Conservation (phyloP, 441 rosid genomes). For the Arabidopsis lyrata region DNA sequence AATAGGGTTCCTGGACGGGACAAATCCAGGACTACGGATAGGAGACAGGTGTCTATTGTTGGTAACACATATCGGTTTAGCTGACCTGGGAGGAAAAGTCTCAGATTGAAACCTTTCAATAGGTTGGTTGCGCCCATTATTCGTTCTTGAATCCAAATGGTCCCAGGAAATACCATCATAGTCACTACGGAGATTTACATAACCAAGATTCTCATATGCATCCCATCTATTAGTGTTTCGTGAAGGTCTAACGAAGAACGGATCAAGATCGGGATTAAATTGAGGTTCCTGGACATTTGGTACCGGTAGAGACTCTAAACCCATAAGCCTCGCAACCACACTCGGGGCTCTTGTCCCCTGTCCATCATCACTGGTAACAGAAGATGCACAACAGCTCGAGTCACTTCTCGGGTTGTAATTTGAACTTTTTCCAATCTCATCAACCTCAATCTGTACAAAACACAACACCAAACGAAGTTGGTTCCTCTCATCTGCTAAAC, state of each 20-base stretch:
- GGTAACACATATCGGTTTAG: conserved; percentile 66
- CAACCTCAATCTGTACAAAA: conserved; percentile 58
- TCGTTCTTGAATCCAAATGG: conserved; percentile 52
- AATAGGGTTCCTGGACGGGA: conserved; percentile 61
- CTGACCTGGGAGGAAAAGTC: conserved; percentile 74
- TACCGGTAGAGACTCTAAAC: conserved; percentile 82
- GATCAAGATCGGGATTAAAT: conserved; percentile 51
- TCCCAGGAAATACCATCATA: conserved; percentile 50
- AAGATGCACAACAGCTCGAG: conserved; percentile 66
- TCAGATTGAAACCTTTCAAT: conserved; percentile 85
- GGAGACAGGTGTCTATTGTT: conserved; percentile 59
- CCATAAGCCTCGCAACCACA: conserved; percentile 97
- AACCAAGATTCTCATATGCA: conserved; percentile 52
- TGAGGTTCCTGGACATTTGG: conserved; percentile 56
- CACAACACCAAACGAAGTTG: conserved; percentile 8
- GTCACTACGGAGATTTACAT: conserved; percentile 47
- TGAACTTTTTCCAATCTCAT: conserved; percentile 53
- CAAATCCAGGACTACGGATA: conserved; percentile 65
- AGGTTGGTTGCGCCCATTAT: conserved; percentile 54
- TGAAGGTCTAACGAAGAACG: conserved; percentile 49
- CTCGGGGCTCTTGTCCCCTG: conserved; percentile 77
- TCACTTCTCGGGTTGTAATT: conserved; percentile 62
- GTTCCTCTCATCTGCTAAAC: conserved; percentile 22
- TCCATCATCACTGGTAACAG: conserved; percentile 76
- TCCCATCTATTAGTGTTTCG: conserved; percentile 48